Evolutionary conservation across 768 basidiomycete genomes (phyloP).

Genomic region (Psilocybe cyanescens): DNA sequence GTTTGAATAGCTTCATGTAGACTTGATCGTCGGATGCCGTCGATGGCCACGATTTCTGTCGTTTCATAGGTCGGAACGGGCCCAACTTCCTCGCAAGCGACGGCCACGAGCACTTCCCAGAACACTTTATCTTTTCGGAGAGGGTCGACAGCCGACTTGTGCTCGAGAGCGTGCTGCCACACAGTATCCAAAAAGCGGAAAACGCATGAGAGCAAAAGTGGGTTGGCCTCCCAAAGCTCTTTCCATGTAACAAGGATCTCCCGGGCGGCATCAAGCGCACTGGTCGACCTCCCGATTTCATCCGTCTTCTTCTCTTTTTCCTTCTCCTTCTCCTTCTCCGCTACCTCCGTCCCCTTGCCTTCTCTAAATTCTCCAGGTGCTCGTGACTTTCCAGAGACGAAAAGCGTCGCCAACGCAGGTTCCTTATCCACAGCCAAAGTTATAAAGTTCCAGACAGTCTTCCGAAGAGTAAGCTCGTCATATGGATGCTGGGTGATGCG

Average conservation of each 20-base stretch:
- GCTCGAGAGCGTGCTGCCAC: constrained; percentile 82
- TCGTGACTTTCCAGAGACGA: constrained; percentile 76
- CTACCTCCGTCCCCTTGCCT: constrained; percentile 38
- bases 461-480: constrained; percentile 73
- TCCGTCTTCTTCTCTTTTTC: constrained; percentile 29
- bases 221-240: constrained; percentile 76
- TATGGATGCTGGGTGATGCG: constrained; percentile 80
- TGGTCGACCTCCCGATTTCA: constrained; percentile 38
- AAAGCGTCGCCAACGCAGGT: constrained; percentile 80
- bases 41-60: constrained; percentile 47
- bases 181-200: constrained; percentile 77
- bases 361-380: constrained; percentile 45
- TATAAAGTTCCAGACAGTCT: constrained; percentile 84
- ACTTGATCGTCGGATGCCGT: constrained; percentile 54
- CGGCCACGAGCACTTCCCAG: constrained; percentile 70
- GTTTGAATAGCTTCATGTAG: constrained; percentile 63
- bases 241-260: constrained; percentile 73
- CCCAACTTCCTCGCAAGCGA: constrained; percentile 72
- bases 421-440: constrained; percentile 82
- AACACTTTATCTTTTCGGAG: constrained; percentile 62
- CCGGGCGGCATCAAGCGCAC: constrained; percentile 69
- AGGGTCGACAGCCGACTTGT: constrained; percentile 58
- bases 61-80: constrained; percentile 72
- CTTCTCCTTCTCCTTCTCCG: constrained; percentile 39
- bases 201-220: constrained; percentile 73